phyloP scores from a whole-genome alignment of 2,329 filamentous ascomycete genomes.

The Neonectria faginata region DNA sequence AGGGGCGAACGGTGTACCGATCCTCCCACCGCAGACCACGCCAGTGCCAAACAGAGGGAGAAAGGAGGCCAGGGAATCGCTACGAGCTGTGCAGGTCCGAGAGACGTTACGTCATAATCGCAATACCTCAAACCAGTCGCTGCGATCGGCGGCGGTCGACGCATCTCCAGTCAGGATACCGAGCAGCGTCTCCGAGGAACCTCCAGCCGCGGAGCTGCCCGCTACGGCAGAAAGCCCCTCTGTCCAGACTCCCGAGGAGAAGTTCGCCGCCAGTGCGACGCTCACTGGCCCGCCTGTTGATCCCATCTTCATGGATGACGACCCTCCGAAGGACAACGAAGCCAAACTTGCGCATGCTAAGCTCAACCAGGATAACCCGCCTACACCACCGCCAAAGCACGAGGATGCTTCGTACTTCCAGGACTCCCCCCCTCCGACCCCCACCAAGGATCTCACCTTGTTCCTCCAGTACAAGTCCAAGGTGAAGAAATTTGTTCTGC shows the following conservation, averaged over 20 bases:
- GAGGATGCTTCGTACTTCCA: slow-evolving; percentile 63
- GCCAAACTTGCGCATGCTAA: slow-evolving; percentile 39
- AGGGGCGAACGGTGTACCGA: slow-evolving; percentile 83
- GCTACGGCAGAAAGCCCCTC: slow-evolving; percentile 51
- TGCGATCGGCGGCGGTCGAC: slow-evolving; percentile 59
- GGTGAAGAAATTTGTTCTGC: slow-evolving; percentile 93
- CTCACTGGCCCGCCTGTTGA: slow-evolving; percentile 68
- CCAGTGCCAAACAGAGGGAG: slow-evolving; percentile 87
- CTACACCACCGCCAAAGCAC: slow-evolving; percentile 57
- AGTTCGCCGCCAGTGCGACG: slow-evolving; percentile 68
- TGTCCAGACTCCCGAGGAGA: slow-evolving; percentile 74
- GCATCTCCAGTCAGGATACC: slow-evolving; percentile 71
- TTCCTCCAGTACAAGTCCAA: slow-evolving; percentile 97
- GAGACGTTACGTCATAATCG: slow-evolving; percentile 64
- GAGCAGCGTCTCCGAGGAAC: slow-evolving; percentile 73
- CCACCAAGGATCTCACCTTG: slow-evolving; percentile 88
- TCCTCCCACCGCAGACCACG: slow-evolving; percentile 85
- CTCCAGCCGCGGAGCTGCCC: slow-evolving; percentile 37
- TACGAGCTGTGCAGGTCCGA: slow-evolving; percentile 73
- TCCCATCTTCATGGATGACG: slow-evolving; percentile 48
- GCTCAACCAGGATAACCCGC: slow-evolving; percentile 38
- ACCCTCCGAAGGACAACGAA: slow-evolving; percentile 31
- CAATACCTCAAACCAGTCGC: slow-evolving; percentile 58
- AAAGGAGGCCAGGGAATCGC: slow-evolving; percentile 82
- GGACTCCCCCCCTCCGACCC: slow-evolving; percentile 71